Percentiles rank a stretch among this genome's conserved stretches.
Evolutionary conservation across 257 asterid species (phyloP).

Genomic region (Nicotiana knightiana): DNA sequence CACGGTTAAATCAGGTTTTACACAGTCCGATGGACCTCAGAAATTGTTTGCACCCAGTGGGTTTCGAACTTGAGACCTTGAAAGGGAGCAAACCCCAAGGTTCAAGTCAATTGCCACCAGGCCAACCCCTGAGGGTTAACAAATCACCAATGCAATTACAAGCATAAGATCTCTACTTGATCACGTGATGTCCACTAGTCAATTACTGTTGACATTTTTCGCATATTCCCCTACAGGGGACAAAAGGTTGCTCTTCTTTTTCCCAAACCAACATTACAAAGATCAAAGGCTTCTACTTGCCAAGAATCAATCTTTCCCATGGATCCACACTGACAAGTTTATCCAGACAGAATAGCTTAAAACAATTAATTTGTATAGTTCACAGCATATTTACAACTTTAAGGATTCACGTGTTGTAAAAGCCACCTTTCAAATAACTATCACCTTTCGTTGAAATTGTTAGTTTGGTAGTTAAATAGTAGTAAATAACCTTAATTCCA

Average conservation of each 20-base stretch:
- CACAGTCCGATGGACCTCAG: too few species aligned
- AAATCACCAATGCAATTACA: neutral
- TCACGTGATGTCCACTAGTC: neutral
- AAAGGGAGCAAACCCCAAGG: too few species aligned
- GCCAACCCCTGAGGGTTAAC: too few species aligned
- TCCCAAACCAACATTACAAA: neutral
- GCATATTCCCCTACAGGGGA: neutral
- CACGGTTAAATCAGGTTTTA: too few species aligned
- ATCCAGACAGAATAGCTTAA: neutral
- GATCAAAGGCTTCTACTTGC: neutral
- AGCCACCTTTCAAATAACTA: neutral
- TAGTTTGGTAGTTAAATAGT: too few species aligned
- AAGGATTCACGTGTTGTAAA: neutral
- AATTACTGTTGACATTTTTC: neutral
- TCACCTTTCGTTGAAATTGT: neutral
- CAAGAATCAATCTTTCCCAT: neutral
- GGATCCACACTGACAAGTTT: neutral
- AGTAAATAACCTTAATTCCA: too few species aligned
- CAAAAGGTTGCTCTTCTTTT: neutral
- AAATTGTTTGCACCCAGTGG: too few species aligned
- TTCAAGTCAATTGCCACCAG: too few species aligned
- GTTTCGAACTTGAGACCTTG: too few species aligned
- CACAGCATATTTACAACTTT: neutral
- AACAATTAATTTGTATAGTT: neutral
- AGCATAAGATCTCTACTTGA: neutral